A percentile compares a stretch with the other conserved stretches of the same genome.
These are phyloP conservation scores for Rhodosorus marinus DNA, from an alignment of 23 red algal species.

Conservation along the genomic window DNA sequence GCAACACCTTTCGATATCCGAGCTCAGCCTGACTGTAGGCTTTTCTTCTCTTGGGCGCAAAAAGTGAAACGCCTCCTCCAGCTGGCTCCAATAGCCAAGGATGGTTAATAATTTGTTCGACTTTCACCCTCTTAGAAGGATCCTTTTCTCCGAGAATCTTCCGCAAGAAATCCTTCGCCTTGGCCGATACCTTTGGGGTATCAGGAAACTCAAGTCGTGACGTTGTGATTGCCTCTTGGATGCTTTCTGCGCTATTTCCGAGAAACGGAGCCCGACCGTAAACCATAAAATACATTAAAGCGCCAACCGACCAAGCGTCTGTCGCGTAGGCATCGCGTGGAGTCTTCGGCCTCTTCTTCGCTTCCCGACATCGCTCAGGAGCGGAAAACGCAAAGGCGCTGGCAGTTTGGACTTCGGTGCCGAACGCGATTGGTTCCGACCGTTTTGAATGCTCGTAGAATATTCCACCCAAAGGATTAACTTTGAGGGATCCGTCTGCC, in stretches of 20 bases:
- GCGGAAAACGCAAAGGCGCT: too few species aligned
- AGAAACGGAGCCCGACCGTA: conserved; percentile 65
- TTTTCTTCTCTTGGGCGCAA: too few species aligned
- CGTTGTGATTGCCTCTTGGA: conserved; percentile 25
- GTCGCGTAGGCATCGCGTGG: conserved; percentile 35
- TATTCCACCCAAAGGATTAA: conserved; percentile 60
- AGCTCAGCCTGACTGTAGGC: too few species aligned
- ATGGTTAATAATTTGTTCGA: conserved; percentile 27
- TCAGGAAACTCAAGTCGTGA: conserved; percentile 27
- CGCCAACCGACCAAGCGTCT: conserved; percentile 85
- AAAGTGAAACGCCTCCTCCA: too few species aligned
- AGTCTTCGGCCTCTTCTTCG: conserved; percentile 7
- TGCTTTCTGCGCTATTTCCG: conserved; percentile 12
- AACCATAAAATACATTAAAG: conserved; percentile 58
- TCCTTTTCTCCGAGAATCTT: conserved; percentile 46
- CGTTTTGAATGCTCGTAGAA: too few species aligned
- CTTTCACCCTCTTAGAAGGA: conserved; percentile 25
- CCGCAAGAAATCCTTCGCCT: conserved; percentile 28
- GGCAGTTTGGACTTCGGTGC: too few species aligned
- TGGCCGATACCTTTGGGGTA: conserved; percentile 23
- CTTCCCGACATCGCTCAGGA: too few species aligned
- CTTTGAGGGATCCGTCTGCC: conserved; percentile 52
- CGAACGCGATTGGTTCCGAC: too few species aligned
- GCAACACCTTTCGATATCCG: too few species aligned
- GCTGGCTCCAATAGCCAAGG: conserved; percentile 64